Evolutionary conservation across 2,329 filamentous ascomycete species (phyloP), one percentile per base, ranked within the genome.

Genomic region (Aspergillus uvarum): DNA sequence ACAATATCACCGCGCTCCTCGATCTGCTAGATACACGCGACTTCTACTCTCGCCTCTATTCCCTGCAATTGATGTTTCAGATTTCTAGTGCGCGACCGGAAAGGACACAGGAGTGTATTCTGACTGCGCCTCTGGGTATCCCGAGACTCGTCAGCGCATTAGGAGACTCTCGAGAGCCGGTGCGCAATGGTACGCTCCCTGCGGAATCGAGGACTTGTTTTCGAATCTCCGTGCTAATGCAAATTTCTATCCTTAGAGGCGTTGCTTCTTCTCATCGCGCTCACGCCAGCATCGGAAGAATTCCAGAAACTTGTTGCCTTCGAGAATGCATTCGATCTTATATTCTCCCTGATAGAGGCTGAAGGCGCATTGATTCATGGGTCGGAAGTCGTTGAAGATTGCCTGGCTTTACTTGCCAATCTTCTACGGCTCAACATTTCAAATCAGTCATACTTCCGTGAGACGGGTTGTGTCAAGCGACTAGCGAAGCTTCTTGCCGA

Each of bases 221-320:
- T 12, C 21, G 11, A 5, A 42, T 24, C 42, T 14, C 22, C 52
- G 47, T 42, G 52, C 64, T 68, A 56, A 70, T 55, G 56, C 29
- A 38, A 60, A 59, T 51, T 55, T 51, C 58, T 35, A 60, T 63
- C 31, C 62, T 51, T 61, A 84, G 91, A 96, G 77, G 92, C 88
- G 4, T 83, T 99, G 29, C 83, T 89, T n/a, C 83, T 99, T 14
- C 84, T 99, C 52, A 96, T 91, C 32, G 90, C 92, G 59, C 82
- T 99, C 31, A 97, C 95, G 0, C 91, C 92, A 31, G 88, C 88
- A 0, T 96, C 94, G 8, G 80, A 88, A 47, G 93, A 98, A 69
- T 85, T 99, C 55, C 93, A 98, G 73, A 98, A 98, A 75, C 83
- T 98, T 2, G 93, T 98, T 24, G 95, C 92, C 0, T 98, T 97